A percentile compares a stretch with the other conserved stretches of the same genome.
These are phyloP conservation scores for Pleurotus platypus DNA, from an alignment of 768 basidiomycete species.

Conservation along the genomic window DNA sequence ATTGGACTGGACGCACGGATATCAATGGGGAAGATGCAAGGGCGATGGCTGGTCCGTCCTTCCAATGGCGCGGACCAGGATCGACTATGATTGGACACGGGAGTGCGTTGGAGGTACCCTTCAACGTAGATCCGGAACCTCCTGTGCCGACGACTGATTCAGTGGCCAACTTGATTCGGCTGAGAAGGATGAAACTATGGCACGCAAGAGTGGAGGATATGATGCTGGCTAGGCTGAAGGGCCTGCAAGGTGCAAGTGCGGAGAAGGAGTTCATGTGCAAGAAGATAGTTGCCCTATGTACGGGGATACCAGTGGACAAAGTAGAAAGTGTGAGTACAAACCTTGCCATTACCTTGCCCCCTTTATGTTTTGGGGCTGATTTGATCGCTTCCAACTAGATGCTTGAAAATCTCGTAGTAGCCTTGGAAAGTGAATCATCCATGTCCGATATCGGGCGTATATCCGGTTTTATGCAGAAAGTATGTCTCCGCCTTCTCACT, in stretches of 20 bases:
- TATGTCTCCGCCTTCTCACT: conserved; percentile 21
- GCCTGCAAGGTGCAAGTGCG: conserved; percentile 73
- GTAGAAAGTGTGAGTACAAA: conserved; percentile 76
- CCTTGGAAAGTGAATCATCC: conserved; percentile 84
- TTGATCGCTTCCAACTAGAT: conserved; percentile 40
- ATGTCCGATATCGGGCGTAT: conserved; percentile 82
- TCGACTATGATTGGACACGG: conserved; percentile 66
- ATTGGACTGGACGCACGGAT: conserved; percentile 81
- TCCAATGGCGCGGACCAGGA: conserved; percentile 63
- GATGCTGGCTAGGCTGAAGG: conserved; percentile 64
- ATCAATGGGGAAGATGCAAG: conserved; percentile 35
- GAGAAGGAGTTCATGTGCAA: conserved; percentile 92
- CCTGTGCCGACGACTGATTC: conserved; percentile 61
- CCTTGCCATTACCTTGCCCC: too few relatives aligned
- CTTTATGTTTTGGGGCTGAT: conserved; percentile 1
- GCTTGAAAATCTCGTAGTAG: conserved; percentile 80
- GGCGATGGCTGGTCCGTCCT: conserved; percentile 53
- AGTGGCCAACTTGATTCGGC: conserved; percentile 56
- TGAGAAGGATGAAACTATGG: conserved; percentile 82
- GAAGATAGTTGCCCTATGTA: conserved; percentile 86
- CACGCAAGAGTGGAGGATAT: conserved; percentile 74
- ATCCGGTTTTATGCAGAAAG: conserved; percentile 91
- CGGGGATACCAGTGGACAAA: conserved; percentile 80
- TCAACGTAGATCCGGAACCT: conserved; percentile 70
- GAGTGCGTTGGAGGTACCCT: conserved; percentile 60